Conservation (phyloP, 1,284 basidiomycete genomes). For the Cystobasidium slooffiae region DNA sequence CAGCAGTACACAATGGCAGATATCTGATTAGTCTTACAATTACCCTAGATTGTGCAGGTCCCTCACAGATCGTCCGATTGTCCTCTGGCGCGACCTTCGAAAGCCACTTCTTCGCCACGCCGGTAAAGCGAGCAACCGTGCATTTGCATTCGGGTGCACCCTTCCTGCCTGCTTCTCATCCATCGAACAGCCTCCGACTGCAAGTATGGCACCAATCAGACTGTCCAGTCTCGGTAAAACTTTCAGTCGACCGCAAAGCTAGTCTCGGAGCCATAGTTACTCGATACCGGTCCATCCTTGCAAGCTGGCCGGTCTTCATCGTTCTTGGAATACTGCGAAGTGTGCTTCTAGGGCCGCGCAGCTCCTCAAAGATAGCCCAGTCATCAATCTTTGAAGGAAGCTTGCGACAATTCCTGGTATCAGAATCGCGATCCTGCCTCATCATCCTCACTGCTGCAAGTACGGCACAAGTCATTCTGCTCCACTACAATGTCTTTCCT, state of each 20-base stretch:
- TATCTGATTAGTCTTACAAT: neutral
- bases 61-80: slow-evolving; percentile 50
- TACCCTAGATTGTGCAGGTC: slow-evolving; percentile 25
- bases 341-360: slow-evolving; percentile 35
- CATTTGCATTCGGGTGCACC: slow-evolving; percentile 52
- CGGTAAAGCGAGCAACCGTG: slow-evolving; percentile 43
- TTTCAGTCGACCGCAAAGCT: slow-evolving; percentile 46
- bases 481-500: neutral
- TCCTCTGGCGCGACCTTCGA: slow-evolving; percentile 47
- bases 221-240: slow-evolving; percentile 42
- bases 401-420: neutral
- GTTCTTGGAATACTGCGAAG: slow-evolving; percentile 45
- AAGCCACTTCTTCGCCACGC: slow-evolving; percentile 50
- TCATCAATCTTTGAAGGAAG: neutral
- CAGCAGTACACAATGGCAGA: neutral
- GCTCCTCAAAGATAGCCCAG: neutral
- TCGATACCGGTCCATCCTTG: slow-evolving; percentile 50
- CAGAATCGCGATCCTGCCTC: neutral
- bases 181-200: slow-evolving; percentile 40
- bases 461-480: neutral
- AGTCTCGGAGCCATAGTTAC: slow-evolving; percentile 47
- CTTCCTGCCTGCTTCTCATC: slow-evolving; percentile 44
- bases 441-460: neutral
- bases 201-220: slow-evolving; percentile 52
- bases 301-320: slow-evolving; percentile 49